Evolutionary conservation across 352 stramenopile genomes (phyloP).

Genomic region (Pythium chondricola): DNA sequence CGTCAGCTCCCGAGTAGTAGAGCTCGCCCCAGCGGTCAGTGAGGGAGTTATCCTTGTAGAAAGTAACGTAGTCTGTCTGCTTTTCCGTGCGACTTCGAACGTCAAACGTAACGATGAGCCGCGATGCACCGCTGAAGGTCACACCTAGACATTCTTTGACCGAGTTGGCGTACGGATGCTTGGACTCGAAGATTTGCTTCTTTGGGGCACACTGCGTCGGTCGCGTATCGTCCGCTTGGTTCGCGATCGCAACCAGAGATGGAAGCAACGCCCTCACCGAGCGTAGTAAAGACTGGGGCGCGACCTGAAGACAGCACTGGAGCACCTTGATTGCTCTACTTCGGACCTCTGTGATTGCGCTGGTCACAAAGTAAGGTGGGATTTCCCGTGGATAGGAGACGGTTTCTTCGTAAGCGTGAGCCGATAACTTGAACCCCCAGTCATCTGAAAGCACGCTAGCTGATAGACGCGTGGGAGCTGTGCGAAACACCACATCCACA

Average conservation of each 20-base stretch:
- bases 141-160: constrained; percentile 79
- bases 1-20: constrained; percentile 60
- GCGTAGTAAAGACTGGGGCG: neutral
- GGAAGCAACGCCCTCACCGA: constrained; percentile 4
- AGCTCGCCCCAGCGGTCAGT: constrained; percentile 54
- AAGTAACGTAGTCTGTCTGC: constrained; percentile 76
- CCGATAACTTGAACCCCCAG: constrained; percentile 81
- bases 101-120: constrained; percentile 71
- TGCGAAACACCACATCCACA: constrained; percentile 73
- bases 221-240: constrained; percentile 29
- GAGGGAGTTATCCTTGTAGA: constrained; percentile 78
- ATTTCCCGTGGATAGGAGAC: constrained; percentile 46
- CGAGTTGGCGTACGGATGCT: constrained; percentile 80
- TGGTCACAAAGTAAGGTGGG: constrained; percentile 30
- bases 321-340: constrained; percentile 57
- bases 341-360: constrained; percentile 47
- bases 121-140: constrained; percentile 58
- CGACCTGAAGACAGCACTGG: constrained; percentile 1
- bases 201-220: constrained; percentile 44
- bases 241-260: constrained; percentile 40
- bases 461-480: constrained; percentile 32
- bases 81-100: constrained; percentile 51
- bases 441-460: too few species aligned
- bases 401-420: constrained; percentile 54
- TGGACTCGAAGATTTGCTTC: constrained; percentile 73